Evolutionary conservation across 768 basidiomycete species (phyloP), one percentile per base, ranked within the genome.

Genomic region (Mycena kentingensis): DNA sequence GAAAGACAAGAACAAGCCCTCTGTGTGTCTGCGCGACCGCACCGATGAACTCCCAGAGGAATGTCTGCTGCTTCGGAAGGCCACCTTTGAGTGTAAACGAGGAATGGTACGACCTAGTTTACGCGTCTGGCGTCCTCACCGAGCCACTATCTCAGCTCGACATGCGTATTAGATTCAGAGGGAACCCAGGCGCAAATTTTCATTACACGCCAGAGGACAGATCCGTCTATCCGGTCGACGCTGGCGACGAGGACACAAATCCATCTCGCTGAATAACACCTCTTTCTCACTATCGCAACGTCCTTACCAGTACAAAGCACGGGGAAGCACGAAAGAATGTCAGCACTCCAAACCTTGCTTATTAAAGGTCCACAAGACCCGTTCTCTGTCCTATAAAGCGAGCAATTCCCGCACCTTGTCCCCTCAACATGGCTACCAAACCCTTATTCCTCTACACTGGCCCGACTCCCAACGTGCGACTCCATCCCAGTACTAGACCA

Each of bases 71-170:
- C 72, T 96, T 49, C 78, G 93, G 46, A 84, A 83, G 68, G 90
- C 90, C 11, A 85, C 88, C 1, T 93, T 89, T 60, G 90, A 95
- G 59, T 96, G 93, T 73, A 96, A 96, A 69, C 79, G 91, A 52
- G 90, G 87, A 36, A 88, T 92, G 89, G 91, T 92, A 52, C 52
- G 83, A 74, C 21, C 21, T 15, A 2, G 19, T 18, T 35, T 18
- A 8, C 27, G 13, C 13, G 32, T n/a, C 26, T 46, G 27, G 44
- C 24, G 29, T 39, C 34, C 37, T 43, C 42, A 47, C 22, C 42
- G 19, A n/a, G 3, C 15, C 38, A 47, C 1, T 31, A 22, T 12
- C 32, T 24, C 45, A 92, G 89, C 70, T 92, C 61, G 89, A 92
- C 64, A 92, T 92, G 89, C 78, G 90, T 49, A 90, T 88, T 69